These are phyloP conservation scores for Chiua sp. DNA, from an alignment of 1,284 basidiomycete genomes.

Conservation along the genomic window DNA sequence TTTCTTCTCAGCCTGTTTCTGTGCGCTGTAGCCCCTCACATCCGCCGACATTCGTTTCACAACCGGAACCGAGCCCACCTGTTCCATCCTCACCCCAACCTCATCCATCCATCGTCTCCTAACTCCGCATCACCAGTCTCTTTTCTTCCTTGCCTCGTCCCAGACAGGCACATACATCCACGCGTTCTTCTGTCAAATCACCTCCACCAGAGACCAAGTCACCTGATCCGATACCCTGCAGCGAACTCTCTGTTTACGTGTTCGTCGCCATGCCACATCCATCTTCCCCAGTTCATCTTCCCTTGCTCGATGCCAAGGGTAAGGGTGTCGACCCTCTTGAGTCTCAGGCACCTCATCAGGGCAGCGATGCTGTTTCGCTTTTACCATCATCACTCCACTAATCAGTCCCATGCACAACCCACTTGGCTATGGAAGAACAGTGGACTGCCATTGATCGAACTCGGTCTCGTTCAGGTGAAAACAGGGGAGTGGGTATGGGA, in stretches of 20 bases:
- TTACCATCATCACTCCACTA: background rate
- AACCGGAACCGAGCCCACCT: background rate
- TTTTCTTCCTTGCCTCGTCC: background rate
- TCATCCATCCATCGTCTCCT: slow-evolving; percentile 12
- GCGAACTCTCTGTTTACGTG: slow-evolving; percentile 50
- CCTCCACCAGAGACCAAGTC: background rate
- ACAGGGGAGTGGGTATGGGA: slow-evolving; percentile 11
- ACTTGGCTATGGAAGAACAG: background rate
- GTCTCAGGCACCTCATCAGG: slow-evolving; percentile 10
- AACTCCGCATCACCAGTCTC: slow-evolving; percentile 2
- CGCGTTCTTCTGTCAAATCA: background rate
- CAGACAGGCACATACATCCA: background rate
- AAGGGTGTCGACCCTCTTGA: slow-evolving; percentile 17
- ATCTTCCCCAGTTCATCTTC: slow-evolving; percentile 5
- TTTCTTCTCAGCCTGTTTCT: slow-evolving; percentile 23
- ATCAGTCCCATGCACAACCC: background rate
- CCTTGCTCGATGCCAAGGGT: slow-evolving; percentile 17
- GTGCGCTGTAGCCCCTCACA: slow-evolving; percentile 6
- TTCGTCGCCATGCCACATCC: slow-evolving; percentile 65
- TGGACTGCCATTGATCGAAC: slow-evolving; percentile 22
- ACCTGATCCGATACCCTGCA: background rate
- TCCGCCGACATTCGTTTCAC: background rate
- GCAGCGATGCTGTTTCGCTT: slow-evolving; percentile 3
- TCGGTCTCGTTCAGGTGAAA: slow-evolving; percentile 22
- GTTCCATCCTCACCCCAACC: background rate